A percentile compares a stretch with the other conserved stretches of the same genome.
Conservation (phyloP, 257 asterid species). For the Linaria vulgaris region DNA sequence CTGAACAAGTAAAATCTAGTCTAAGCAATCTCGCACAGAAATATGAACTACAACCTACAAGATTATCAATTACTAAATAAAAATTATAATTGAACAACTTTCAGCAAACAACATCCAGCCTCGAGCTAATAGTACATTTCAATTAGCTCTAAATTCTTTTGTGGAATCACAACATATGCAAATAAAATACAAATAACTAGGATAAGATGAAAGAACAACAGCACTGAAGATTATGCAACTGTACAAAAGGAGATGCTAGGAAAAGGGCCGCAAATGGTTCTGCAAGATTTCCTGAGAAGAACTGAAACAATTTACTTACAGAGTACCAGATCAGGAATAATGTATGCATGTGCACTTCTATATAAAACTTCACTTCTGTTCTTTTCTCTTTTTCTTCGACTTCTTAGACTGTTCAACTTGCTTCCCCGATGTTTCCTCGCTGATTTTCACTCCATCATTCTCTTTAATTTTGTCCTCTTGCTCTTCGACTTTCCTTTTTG, state of each 20-base stretch:
- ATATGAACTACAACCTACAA: no score
- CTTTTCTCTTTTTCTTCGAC: slow-evolving; percentile 22
- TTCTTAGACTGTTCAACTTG: slow-evolving; percentile 33
- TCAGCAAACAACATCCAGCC: neutral
- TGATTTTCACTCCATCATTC: slow-evolving; percentile 20
- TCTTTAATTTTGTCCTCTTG: slow-evolving; percentile 23
- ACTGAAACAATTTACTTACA: slow-evolving; percentile 20
- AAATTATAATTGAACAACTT: no score
- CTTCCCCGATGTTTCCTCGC: slow-evolving; percentile 24
- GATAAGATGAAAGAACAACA: no score
- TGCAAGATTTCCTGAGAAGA: neutral
- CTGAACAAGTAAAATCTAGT: neutral
- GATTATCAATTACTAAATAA: slow-evolving; percentile 5
- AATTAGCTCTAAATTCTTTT: neutral
- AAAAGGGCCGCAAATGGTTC: neutral
- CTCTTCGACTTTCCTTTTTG: slow-evolving; percentile 32
- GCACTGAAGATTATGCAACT: no score
- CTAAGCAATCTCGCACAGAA: neutral
- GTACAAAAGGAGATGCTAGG: no score
- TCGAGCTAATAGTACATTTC: neutral
- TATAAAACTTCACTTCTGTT: slow-evolving; percentile 33
- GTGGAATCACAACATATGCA: neutral
- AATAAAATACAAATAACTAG: neutral
- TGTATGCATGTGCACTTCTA: neutral
- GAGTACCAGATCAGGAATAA: slow-evolving; percentile 1